A percentile compares a stretch with the other conserved stretches of the same genome.
Evolutionary conservation across 164 flowering plant genomes (phyloP).

Genomic region (Stephania cephalantha): DNA sequence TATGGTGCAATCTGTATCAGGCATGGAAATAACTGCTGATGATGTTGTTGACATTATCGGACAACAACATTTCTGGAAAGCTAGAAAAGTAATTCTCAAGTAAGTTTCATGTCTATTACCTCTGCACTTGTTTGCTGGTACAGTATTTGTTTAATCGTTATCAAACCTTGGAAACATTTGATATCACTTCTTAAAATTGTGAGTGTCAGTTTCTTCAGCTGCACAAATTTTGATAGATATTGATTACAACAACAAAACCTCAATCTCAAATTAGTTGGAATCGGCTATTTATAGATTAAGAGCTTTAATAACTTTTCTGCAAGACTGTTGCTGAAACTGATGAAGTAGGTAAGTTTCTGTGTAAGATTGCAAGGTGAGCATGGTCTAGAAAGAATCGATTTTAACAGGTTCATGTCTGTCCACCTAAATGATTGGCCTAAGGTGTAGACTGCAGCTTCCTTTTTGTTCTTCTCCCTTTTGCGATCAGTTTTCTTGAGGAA

Average conservation of each 20-base stretch:
- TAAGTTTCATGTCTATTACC: conserved; percentile 31
- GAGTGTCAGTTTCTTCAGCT: not conserved
- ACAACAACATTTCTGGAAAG: conserved; percentile 72
- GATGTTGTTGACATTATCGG: conserved; percentile 67
- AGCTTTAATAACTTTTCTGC: not conserved
- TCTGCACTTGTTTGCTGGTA: not conserved
- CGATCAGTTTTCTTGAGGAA: no score
- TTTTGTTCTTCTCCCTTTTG: no score
- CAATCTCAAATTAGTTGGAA: no score
- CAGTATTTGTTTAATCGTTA: not conserved
- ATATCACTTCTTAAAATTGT: not conserved
- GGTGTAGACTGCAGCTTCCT: no score
- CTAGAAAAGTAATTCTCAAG: conserved; percentile 68
- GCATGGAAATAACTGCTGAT: conserved; percentile 50
- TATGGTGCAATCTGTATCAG: conserved; percentile 42
- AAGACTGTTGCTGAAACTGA: not conserved
- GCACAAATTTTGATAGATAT: not conserved
- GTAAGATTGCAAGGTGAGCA: not conserved
- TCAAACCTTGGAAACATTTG: not conserved
- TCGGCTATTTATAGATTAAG: not conserved
- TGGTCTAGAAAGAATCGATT: not conserved
- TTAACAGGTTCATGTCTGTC: not conserved
- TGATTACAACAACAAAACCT: not conserved
- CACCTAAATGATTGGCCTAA: not conserved
- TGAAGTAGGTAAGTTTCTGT: not conserved